Evolutionary conservation across 495 filamentous ascomycete genomes (phyloP).

Genomic region (Echria macrotheca): DNA sequence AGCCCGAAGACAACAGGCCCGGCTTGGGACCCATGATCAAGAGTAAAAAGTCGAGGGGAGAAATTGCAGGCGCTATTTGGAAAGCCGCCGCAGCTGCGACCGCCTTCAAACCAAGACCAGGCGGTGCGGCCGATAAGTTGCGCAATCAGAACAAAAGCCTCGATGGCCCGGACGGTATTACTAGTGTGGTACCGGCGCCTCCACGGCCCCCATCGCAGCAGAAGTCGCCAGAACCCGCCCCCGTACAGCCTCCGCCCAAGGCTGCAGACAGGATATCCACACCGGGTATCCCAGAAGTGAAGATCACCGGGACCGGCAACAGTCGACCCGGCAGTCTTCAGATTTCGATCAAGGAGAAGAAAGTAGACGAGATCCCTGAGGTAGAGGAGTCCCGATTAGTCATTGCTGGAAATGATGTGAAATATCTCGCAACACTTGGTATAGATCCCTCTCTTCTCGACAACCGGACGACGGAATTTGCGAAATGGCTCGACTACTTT

Average conservation of each 20-base stretch:
- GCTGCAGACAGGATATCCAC: slow-evolving; percentile 22
- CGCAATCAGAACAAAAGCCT: slow-evolving; percentile 47
- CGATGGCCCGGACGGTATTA: slow-evolving; percentile 79
- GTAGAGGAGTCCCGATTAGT: slow-evolving; percentile 49
- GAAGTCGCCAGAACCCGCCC: slow-evolving; percentile 19
- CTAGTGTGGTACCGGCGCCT: slow-evolving; percentile 76
- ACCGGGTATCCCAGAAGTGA: slow-evolving; percentile 45
- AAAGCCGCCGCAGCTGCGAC: slow-evolving; percentile 75
- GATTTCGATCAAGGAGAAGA: slow-evolving; percentile 37
- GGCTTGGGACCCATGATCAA: slow-evolving; percentile 91
- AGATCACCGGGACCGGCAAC: slow-evolving; percentile 37
- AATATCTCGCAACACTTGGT: slow-evolving; percentile 71
- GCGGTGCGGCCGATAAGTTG: slow-evolving; percentile 72
- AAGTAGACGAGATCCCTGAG: slow-evolving; percentile 29
- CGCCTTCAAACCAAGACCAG: slow-evolving; percentile 78
- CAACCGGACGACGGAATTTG: slow-evolving; percentile 59
- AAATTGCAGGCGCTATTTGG: slow-evolving; percentile 72
- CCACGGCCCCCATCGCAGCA: slow-evolving; percentile 35
- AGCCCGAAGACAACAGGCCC: slow-evolving; percentile 56
- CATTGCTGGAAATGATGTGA: slow-evolving; percentile 66
- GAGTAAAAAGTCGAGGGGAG: slow-evolving; percentile 56
- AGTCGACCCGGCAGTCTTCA: slow-evolving; percentile 31
- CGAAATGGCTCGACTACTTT: slow-evolving; percentile 76
- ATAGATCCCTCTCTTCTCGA: slow-evolving; percentile 66
- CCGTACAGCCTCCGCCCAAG: slow-evolving; percentile 24